A percentile compares a stretch with the other conserved stretches of the same genome.
Conservation (phyloP, 495 filamentous ascomycete species). For the Hyphodiscus hymeniophilus region DNA sequence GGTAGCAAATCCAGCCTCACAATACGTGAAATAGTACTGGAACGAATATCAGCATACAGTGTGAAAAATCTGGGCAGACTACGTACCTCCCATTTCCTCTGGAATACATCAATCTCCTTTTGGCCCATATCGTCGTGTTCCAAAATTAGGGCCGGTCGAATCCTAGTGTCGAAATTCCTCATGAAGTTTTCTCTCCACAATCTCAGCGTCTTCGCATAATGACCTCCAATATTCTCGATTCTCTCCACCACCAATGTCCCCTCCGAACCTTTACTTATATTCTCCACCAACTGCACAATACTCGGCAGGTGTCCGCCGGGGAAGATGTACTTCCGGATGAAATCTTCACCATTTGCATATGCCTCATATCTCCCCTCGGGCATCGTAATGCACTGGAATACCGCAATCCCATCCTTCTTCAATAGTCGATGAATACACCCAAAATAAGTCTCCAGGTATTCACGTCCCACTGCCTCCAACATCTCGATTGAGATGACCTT, state of each 20-base stretch:
- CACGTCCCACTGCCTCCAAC: constrained; percentile 62
- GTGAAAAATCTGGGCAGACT: constrained; percentile 6
- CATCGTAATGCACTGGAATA: constrained; percentile 72
- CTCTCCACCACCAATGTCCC: constrained; percentile 53
- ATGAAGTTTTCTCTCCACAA: constrained; percentile 61
- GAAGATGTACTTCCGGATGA: constrained; percentile 69
- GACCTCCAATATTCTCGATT: constrained; percentile 60
- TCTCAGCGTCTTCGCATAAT: constrained; percentile 56
- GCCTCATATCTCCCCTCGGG: constrained; percentile 47
- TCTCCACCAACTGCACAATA: constrained; percentile 50
- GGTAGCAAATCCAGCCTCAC: constrained; percentile 61
- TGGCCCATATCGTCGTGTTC: constrained; percentile 47
- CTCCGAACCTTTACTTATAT: constrained; percentile 47
- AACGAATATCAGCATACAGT: background rate
- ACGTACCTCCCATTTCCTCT: constrained; percentile 57
- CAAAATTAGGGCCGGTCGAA: constrained; percentile 42
- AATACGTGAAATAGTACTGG: constrained; percentile 67
- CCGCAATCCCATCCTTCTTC: constrained; percentile 58
- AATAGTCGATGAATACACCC: constrained; percentile 47
- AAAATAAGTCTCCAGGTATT: constrained; percentile 56
- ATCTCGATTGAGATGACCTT: constrained; percentile 68
- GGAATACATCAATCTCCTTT: constrained; percentile 53
- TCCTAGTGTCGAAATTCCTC: constrained; percentile 46
- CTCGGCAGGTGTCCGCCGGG: constrained; percentile 66
- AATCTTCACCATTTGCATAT: constrained; percentile 41